Conservation (phyloP, 2,329 filamentous ascomycete genomes). For the Nannizziopsis arthrosporioides region DNA sequence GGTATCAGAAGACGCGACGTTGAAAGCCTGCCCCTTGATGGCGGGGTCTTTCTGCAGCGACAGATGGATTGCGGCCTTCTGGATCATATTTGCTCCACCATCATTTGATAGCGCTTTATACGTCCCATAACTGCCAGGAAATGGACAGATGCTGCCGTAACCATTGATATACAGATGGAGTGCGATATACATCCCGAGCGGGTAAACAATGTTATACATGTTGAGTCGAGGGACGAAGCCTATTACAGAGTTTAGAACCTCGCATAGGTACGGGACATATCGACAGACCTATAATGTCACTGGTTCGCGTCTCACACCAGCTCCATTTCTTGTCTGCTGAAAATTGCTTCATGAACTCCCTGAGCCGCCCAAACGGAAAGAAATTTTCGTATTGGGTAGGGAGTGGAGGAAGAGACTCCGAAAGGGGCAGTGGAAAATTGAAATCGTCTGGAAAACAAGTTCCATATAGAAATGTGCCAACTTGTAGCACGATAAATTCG, state of each 20-base stretch:
- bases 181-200: conserved; percentile 13
- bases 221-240: conserved; percentile 13
- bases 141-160: conserved; percentile 7
- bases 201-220: conserved; percentile 11
- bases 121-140: conserved; percentile 11
- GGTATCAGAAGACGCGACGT: conserved; percentile 9
- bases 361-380: conserved; percentile 21
- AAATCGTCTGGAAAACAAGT: conserved; percentile 23
- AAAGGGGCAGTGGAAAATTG: conserved; percentile 19
- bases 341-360: conserved; percentile 19
- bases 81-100: conserved; percentile 12
- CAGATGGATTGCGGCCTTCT: conserved; percentile 12
- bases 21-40: conserved; percentile 13
- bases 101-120: conserved; percentile 11
- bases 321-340: conserved; percentile 21
- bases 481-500: conserved; percentile 32
- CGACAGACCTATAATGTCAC: conserved; percentile 18
- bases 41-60: background rate
- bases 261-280: no score
- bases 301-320: conserved; percentile 22
- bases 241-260: background rate
- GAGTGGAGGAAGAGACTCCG: conserved; percentile 20
- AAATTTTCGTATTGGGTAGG: conserved; percentile 17
- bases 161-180: conserved; percentile 12
- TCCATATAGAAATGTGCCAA: conserved; percentile 31